Evolutionary conservation across 1,139 yeast genomes (phyloP).

Genomic region (Schwanniomyces etchellsii): DNA sequence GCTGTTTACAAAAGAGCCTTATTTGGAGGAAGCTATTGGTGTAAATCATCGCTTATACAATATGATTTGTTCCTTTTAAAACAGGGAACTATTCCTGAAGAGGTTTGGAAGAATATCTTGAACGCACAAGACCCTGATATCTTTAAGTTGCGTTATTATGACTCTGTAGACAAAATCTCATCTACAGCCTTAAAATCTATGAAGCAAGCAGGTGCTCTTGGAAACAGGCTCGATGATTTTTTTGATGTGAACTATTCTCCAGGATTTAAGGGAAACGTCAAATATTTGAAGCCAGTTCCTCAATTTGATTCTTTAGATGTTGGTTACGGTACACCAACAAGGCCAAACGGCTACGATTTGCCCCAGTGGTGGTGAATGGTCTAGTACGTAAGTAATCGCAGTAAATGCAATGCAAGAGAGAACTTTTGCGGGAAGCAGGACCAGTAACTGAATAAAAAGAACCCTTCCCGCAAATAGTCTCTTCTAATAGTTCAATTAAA

Average conservation of each 20-base stretch:
- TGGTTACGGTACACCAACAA: conserved; percentile 16
- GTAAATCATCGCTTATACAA: conserved; percentile 23
- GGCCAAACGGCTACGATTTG: conserved; percentile 23
- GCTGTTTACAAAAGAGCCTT: conserved; percentile 21
- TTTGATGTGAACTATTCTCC: conserved; percentile 7
- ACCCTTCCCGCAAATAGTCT: no score
- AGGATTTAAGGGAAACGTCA: conserved; percentile 18
- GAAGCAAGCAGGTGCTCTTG: conserved; percentile 14
- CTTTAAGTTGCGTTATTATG: conserved; percentile 17
- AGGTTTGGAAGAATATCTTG: conserved; percentile 11
- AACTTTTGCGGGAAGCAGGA: no score
- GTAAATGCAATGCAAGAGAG: no score
- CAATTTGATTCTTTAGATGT: conserved; percentile 15
- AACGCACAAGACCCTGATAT: conserved; percentile 12
- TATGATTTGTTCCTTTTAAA: conserved; percentile 22
- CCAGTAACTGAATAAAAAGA: no score
- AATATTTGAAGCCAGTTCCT: conserved; percentile 23
- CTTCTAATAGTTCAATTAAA: no score
- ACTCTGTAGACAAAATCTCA: conserved; percentile 24
- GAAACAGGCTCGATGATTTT: no score
- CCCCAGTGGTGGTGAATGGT: conserved; percentile 20
- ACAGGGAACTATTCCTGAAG: conserved; percentile 19
- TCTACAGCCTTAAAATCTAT: conserved; percentile 18
- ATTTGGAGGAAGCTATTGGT: conserved; percentile 26
- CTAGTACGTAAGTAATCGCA: no score